Conservation (phyloP, 345 rosid genomes). For the Abelmoschus esculentus region DNA sequence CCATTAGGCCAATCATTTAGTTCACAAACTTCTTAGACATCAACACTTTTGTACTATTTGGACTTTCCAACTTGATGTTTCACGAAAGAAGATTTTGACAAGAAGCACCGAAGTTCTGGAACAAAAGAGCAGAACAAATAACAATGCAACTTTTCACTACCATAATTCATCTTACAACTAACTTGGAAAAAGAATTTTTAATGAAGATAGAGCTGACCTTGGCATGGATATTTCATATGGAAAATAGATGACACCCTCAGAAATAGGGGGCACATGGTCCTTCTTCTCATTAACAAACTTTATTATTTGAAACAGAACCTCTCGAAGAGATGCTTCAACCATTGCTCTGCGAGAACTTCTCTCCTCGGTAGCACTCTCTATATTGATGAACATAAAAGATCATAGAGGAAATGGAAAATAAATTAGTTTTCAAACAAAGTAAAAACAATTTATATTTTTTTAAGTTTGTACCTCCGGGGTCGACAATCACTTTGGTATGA, state of each 20-base stretch:
- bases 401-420: background rate
- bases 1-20: background rate
- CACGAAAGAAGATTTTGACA: background rate
- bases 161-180: background rate
- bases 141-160: background rate
- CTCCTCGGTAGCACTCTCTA: conserved; percentile 55
- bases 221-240: conserved; percentile 80
- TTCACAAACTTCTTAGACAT: background rate
- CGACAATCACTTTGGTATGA: conserved; percentile 51
- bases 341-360: conserved; percentile 57
- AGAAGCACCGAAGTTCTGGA: background rate
- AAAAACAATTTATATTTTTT: background rate
- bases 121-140: background rate
- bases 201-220: conserved; percentile 47
- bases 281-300: conserved; percentile 91
- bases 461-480: conserved; percentile 52
- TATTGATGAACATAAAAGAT: background rate
- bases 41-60: background rate
- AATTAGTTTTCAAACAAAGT: background rate
- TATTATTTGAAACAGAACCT: conserved; percentile 83
- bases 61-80: background rate
- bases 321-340: conserved; percentile 73
- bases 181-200: background rate
- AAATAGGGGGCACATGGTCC: conserved; percentile 86
- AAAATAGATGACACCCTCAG: conserved; percentile 65